Evolutionary conservation across 345 rosid species (phyloP), one percentile per base, ranked within the genome.

Genomic region (Carallia brachiata): DNA sequence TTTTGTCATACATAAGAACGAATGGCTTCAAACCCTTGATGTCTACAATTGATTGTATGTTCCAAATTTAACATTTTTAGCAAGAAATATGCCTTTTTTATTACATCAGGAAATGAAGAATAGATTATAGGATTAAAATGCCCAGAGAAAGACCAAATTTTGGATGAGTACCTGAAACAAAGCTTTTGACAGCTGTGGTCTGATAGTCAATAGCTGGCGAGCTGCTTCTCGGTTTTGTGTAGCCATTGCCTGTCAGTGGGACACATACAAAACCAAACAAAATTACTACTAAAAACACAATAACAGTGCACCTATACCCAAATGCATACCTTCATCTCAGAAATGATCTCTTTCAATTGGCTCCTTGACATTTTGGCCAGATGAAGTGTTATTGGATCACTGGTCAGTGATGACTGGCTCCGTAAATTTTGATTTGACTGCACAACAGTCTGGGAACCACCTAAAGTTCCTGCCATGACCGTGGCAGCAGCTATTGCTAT

Each of bases 301-400:
- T 10, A 44, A 44, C 50, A 44, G 5, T 44, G 50, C 50, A 44
- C 50, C 50, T 44, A 12, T 44, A 44, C 16, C 50, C 16, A 12
- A 15, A 44, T 44, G 50, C 70, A 69, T 73, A 90, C 99, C 91
- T 95, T 95, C 74, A 95, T 37, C 71, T 89, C 92, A 17, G 93
- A 86, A 65, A 95, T 73, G 74, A 87, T 78, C 68, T 92, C 99
- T 69, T 62, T 81, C 75, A 95, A 87, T 76, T 92, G 99, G 83
- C 66, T 87, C 83, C 93, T 86, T 28, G 99, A 87, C 93, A 95
- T 84, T 67, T 81, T 90, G 63, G 99, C 97, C 72, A 95, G 80
- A 74, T 86, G 92, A 79, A 90, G 91, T 27, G 97, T 86, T 64
- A 95, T 76, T 31, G 97, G 99, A 73, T 95, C 99, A 80, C 77